Percentiles rank a stretch among this genome's conserved stretches.
phyloP scores from a whole-genome alignment of 2,329 filamentous ascomycete species.

The Venturia aucupariae region DNA sequence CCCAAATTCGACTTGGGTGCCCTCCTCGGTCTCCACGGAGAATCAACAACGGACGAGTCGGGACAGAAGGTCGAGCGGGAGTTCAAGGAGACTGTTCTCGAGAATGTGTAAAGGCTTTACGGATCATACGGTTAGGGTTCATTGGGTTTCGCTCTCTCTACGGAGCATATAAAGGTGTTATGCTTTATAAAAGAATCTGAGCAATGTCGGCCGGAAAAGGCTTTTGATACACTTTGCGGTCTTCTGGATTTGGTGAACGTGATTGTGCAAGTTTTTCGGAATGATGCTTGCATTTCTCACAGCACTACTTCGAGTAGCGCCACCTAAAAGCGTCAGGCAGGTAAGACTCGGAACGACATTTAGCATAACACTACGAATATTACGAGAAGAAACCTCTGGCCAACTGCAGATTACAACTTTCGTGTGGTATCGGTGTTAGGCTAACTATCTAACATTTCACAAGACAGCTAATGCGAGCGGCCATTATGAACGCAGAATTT shows the following conservation, averaged over 20 bases:
- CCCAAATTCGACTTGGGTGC: constrained; percentile 99
- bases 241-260: not conserved
- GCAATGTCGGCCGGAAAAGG: constrained; percentile 9
- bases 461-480: too few species aligned
- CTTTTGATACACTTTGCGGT: not conserved
- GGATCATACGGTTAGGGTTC: constrained; percentile 6
- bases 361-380: not conserved
- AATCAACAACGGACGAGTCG: constrained; percentile 90
- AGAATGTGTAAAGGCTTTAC: constrained; percentile 63
- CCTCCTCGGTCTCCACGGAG: constrained; percentile 92
- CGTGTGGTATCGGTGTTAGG: too few species aligned
- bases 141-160: constrained; percentile 4
- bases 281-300: not conserved
- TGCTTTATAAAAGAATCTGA: constrained; percentile 11
- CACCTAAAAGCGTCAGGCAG: not conserved
- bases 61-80: constrained; percentile 97
- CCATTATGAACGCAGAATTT: too few species aligned
- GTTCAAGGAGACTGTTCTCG: constrained; percentile 97
- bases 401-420: not conserved
- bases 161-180: constrained; percentile 9
- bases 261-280: not conserved
- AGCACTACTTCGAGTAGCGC: not conserved
- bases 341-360: not conserved
- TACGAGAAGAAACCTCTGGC: not conserved
- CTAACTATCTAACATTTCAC: too few species aligned